Percentiles rank a stretch among this genome's conserved stretches.
phyloP scores from a whole-genome alignment of 768 basidiomycete genomes.

The Trametes cinnabarina region DNA sequence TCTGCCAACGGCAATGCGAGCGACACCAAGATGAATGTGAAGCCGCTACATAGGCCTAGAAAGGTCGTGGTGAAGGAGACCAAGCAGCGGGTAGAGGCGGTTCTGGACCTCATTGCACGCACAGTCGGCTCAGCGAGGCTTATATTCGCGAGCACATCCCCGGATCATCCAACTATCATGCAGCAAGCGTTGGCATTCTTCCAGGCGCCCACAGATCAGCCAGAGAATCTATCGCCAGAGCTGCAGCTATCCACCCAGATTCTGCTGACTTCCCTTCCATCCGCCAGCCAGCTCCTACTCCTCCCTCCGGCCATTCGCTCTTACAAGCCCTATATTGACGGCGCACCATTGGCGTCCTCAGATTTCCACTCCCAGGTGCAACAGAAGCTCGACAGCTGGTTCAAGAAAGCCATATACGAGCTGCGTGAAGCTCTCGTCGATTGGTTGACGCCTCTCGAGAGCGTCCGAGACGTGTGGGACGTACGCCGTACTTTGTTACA shows the following conservation, averaged over 20 bases:
- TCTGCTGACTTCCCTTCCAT: conserved; percentile 71
- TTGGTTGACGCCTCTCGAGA: conserved; percentile 62
- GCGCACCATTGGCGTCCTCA: conserved; percentile 54
- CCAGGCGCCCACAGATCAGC: conserved; percentile 45
- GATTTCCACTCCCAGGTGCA: conserved; percentile 44
- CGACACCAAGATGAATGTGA: conserved; percentile 18
- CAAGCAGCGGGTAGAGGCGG: conserved; percentile 49
- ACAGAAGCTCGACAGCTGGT: conserved; percentile 61
- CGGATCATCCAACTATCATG: conserved; percentile 46
- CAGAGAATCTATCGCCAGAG: conserved; percentile 42
- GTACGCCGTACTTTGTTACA: conserved; percentile 52
- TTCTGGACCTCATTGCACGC: conserved; percentile 53
- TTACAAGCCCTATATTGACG: conserved; percentile 86
- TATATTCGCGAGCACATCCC: conserved; percentile 47
- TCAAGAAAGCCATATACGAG: conserved; percentile 46
- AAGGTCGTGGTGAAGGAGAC: conserved; percentile 49
- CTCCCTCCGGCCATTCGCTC: conserved; percentile 67
- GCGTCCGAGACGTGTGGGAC: conserved; percentile 68
- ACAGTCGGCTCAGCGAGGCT: conserved; percentile 57
- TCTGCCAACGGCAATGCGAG: conserved; percentile 37
- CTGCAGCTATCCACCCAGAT: conserved; percentile 64
- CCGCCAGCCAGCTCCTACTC: conserved; percentile 77
- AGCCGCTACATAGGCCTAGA: conserved; percentile 19
- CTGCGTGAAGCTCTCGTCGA: conserved; percentile 45
- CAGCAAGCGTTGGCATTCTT: conserved; percentile 57